Conservation (phyloP, 2,329 filamentous ascomycete species). For the Onygena corvina region DNA sequence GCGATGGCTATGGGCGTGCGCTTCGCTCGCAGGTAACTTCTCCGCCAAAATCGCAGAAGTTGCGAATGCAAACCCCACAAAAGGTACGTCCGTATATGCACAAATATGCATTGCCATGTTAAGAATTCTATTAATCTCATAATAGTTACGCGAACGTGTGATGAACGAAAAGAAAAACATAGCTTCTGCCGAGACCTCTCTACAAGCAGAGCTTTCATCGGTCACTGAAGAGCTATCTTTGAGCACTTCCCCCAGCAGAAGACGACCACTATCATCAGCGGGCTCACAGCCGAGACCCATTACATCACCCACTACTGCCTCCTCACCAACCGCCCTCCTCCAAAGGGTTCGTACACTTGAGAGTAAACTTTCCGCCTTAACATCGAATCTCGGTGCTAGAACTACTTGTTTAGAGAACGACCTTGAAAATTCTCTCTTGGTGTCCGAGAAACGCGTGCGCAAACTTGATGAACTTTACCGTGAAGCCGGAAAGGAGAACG, state of each 20-base stretch:
- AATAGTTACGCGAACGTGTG: slow-evolving; percentile 60
- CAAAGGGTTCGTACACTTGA: slow-evolving; percentile 56
- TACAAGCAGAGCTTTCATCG: slow-evolving; percentile 64
- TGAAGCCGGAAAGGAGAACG: slow-evolving; percentile 79
- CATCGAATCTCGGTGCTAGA: slow-evolving; percentile 48
- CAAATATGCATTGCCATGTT: background rate
- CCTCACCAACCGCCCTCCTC: slow-evolving; percentile 19
- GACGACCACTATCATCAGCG: slow-evolving; percentile 27
- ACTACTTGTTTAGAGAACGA: slow-evolving; percentile 57
- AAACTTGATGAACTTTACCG: slow-evolving; percentile 81
- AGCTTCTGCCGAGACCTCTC: slow-evolving; percentile 53
- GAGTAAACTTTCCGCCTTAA: slow-evolving; percentile 48
- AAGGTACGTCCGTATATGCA: slow-evolving; percentile 31
- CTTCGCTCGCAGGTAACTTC: slow-evolving; percentile 46
- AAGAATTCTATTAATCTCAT: slow-evolving; percentile 11
- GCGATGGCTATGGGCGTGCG: slow-evolving; percentile 14
- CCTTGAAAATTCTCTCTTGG: slow-evolving; percentile 57
- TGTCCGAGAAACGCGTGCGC: slow-evolving; percentile 65
- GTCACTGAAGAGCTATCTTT: slow-evolving; percentile 68
- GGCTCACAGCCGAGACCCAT: slow-evolving; percentile 21
- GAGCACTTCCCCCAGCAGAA: slow-evolving; percentile 13
- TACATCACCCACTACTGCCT: slow-evolving; percentile 16
- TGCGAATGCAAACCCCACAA: slow-evolving; percentile 53
- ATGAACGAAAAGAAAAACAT: slow-evolving; percentile 68
- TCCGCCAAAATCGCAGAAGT: slow-evolving; percentile 58